Evolutionary conservation across 768 basidiomycete genomes (phyloP).

Genomic region (Cyathus striatus): DNA sequence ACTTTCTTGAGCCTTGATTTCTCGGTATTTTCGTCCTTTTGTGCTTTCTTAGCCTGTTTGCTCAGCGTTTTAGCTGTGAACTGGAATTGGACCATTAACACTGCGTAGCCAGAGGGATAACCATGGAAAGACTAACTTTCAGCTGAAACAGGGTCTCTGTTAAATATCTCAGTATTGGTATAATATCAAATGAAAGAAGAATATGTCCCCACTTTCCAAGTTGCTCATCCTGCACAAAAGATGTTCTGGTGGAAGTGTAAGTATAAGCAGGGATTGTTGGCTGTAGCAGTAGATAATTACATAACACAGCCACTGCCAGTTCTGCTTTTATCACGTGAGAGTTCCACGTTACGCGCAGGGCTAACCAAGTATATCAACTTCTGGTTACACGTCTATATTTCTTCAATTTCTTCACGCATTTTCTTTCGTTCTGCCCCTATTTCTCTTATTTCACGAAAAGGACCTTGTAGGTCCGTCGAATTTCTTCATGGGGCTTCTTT

Average conservation of each 20-base stretch:
- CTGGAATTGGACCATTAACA: too few relatives aligned
- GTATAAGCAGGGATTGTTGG: background rate
- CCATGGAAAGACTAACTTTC: conserved; percentile 53
- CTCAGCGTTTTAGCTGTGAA: conserved; percentile 96
- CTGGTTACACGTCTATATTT: too few relatives aligned
- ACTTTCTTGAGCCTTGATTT: conserved; percentile 94
- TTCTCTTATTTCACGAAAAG: background rate
- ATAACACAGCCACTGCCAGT: too few relatives aligned
- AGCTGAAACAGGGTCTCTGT: conserved; percentile 97
- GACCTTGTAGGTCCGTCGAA: background rate
- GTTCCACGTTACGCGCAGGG: conserved; percentile 8
- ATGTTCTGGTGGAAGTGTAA: conserved; percentile 2
- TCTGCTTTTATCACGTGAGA: conserved; percentile 14
- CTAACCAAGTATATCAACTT: too few relatives aligned
- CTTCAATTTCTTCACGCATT: background rate
- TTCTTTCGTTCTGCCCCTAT: too few relatives aligned
- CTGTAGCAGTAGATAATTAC: background rate
- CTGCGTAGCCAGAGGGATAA: too few relatives aligned
- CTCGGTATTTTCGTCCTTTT: conserved; percentile 90
- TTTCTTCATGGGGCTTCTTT: conserved; percentile 45
- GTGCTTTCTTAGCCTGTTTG: conserved; percentile 94
- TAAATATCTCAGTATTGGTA: too few relatives aligned
- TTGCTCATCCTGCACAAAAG: conserved; percentile 53
- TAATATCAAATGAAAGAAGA: too few relatives aligned
- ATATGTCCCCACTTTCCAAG: conserved; percentile 75